Base-by-base conservation (phyloP, 441 rosid species). In the Populus hybrid region DNA sequence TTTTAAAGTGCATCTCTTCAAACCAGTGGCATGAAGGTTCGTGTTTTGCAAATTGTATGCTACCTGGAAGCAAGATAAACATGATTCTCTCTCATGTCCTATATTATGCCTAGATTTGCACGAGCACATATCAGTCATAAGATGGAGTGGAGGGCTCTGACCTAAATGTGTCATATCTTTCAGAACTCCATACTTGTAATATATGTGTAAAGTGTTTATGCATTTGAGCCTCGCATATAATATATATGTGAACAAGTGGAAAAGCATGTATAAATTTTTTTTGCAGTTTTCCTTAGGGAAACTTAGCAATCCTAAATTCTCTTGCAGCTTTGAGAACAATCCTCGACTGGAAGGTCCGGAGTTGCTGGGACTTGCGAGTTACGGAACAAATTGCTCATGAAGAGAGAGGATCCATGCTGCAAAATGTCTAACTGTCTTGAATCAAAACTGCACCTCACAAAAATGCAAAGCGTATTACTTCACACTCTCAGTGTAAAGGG, bases 291-390 rank as follows among this genome's bases (percentile, higher is more conserved):
- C 14, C 34, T 11, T 50, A 23, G 14, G 59, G 11, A 10, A 67
- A 23, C 64, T 30, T 68, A 74, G 61, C 71, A 65, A 78, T 23
- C 46, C 36, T 70, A 71, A 40, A 4, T 14, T 46, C 11, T 71
- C 75, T 2, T 84, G 89, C 78, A 93, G 98, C 87, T 93, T 95
- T 84, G 98, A 89, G 86, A 90, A 89, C 65, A 93, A 95, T 84
- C 93, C 90, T 20, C 88, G 95, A 59, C 84, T 95, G 66, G 99
- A 93, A 88, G 99, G 99, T 70, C 99, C 99, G 0, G 93, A 95
- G 83, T 75, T 95, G 86, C 81, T 91, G 76, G 99, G 99, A 72
- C 95, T 95, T 18, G 99, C 95, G 30, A 93, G 90, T 80, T 95
- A 95, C 3, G 97, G 91, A 76, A 95, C 97, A 35, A 93, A 92